Conservation (phyloP, 2,329 filamentous ascomycete genomes). For the Trichoderma semiorbis region DNA sequence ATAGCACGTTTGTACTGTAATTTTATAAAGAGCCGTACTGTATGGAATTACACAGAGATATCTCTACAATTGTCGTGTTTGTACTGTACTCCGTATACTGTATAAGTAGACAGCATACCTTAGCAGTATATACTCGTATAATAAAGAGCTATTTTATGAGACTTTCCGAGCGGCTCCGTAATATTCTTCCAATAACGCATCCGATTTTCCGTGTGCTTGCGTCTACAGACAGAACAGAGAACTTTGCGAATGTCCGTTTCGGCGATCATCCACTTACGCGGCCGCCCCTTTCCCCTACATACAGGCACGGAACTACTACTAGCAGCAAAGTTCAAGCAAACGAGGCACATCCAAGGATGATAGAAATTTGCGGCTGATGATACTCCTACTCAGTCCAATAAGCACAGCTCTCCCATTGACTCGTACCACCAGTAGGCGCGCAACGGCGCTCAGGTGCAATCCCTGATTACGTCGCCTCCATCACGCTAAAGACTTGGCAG, state of each 20-base stretch:
- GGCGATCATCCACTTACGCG: background rate
- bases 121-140: background rate
- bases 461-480: constrained; percentile 14
- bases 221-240: background rate
- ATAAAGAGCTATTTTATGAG: background rate
- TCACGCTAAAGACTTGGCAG: constrained; percentile 9
- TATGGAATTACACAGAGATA: background rate
- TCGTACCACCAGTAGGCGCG: background rate
- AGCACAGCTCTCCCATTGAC: background rate
- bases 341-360: background rate
- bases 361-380: background rate
- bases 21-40: background rate
- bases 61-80: background rate
- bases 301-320: background rate
- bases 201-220: background rate
- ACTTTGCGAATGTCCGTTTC: background rate
- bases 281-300: background rate
- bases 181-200: background rate
- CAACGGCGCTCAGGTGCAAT: background rate
- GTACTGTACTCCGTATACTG: background rate
- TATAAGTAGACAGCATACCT: background rate
- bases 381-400: background rate
- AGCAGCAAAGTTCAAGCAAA: background rate
- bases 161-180: background rate
- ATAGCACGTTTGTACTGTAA: background rate